Evolutionary conservation across 2,329 filamentous ascomycete species (phyloP), one percentile per base, ranked within the genome.

Genomic region (Myriosclerotinia curreyana): DNA sequence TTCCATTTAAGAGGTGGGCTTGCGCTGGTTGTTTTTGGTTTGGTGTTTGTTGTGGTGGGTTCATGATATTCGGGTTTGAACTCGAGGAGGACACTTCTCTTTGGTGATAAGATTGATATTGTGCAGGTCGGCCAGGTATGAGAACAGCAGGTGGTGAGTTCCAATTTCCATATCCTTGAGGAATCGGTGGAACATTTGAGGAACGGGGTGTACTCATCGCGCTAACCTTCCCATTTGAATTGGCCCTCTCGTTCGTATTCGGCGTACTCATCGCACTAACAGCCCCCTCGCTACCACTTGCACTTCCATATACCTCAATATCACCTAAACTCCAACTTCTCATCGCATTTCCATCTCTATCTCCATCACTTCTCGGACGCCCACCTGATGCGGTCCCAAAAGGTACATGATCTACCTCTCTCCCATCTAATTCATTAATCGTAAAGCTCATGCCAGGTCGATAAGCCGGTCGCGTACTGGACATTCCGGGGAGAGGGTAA

Each of bases 341-440:
- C n/a, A 20, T 58, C n/a, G 28, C 28, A 31, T 31, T 31, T 31
- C 28, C 28, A 31, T 31, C 28, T 31, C 28, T 5, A 31, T 31
- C 28, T 31, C 5, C 28, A 31, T 31, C 5, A 31, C 28, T 31
- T 31, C 28, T 31, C 28, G 28, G 28, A 31, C 28, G 28, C 5
- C 28, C 28, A 31, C 55, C 55, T 14, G 11, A 9, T 2, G 46
- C 46, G 12, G 5, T 25, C 6, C 22, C 46, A 49, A 28, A 15
- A 5, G 46, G 53, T 8, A 25, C 36, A 55, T 25, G 7, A 15
- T 42, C 5, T 3, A 59, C 22, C n/a, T 48, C 44, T 1, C 44
- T 34, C 4, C 31, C 40, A 42, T 64, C 53, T 9, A 64, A 36
- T 34, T 64, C 61, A 51, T 42, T 64, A n/a, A 59, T 50, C 9